Evolutionary conservation across 1,284 basidiomycete species (phyloP), one percentile per base, ranked within the genome.

Genomic region (Trametes hirsuta): DNA sequence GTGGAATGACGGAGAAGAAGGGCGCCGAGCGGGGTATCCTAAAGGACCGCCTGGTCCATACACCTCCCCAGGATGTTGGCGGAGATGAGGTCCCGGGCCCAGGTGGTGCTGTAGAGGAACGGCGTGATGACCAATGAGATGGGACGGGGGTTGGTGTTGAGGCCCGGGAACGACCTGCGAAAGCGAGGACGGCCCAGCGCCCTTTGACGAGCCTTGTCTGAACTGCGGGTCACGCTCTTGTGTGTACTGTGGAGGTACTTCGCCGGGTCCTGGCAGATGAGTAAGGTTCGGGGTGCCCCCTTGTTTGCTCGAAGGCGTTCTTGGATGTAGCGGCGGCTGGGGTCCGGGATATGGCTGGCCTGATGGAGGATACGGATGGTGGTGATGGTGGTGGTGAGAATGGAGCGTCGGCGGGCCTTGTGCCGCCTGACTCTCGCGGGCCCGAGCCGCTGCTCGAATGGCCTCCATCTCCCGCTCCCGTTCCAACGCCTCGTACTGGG

Each of bases 51-150:
- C 59, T 8, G 59, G 61, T 8, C 49, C 51, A 41, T 58, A 63
- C 41, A 61, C 36, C 1, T 59, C 50, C 15, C 55, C 61, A 34
- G 63, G 64, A 37, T 62, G 66, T 56, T 54, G 73, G 53, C 66
- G 71, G 46, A 64, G 63, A 45, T 47, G 66, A 46, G 51, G 70
- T 47, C 46, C 71, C n/a, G 61, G 68, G 24, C 58, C 66, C 39
- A 62, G 41, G 6, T 67, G 62, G 40, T 61, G 59, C 6, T 57
- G 49, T 39, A 61, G 63, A 2, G 58, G 63, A 6, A 40, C 49
- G 22, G 57, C 60, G 30, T 60, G 67, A 18, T 62, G 67, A 15
- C 44, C 44, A 3, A 55, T 51, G 47, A 55, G 64, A n/a, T 61
- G 62, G 9, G 59, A 39, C 25, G 61, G 53, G 9, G 48, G 40